Percentiles rank a stretch among this genome's conserved stretches.
These are phyloP conservation scores for Calamus simplicifolius DNA, from an alignment of 176 grass and related monocot species.

Conservation along the genomic window DNA sequence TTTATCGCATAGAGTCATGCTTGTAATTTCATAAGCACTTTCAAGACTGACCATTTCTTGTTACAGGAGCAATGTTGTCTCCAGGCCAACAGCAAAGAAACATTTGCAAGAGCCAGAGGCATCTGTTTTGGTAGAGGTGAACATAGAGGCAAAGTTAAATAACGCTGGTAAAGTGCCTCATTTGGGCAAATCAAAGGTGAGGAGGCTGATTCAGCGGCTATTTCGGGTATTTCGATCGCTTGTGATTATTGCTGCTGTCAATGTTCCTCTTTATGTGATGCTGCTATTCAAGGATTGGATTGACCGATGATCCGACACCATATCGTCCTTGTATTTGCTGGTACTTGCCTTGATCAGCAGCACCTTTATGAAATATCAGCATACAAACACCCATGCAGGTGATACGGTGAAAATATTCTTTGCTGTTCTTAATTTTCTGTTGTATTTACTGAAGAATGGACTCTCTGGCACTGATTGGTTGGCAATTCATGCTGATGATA, in stretches of 20 bases:
- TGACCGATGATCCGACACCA: conserved; percentile 33
- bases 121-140: conserved; percentile 59
- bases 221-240: conserved; percentile 71
- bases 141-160: conserved; percentile 35
- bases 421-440: no score
- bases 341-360: no score
- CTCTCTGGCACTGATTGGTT: no score
- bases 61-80: conserved; percentile 62
- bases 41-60: neutral
- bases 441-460: no score
- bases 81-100: conserved; percentile 63
- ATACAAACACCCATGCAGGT: no score
- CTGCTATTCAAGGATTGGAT: conserved; percentile 96
- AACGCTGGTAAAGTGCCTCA: conserved; percentile 40
- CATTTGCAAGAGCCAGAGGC: conserved; percentile 40
- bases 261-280: conserved; percentile 97
- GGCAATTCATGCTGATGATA: no score
- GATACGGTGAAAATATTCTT: no score
- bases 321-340: no score
- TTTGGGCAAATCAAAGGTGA: conserved; percentile 40
- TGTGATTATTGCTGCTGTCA: conserved; percentile 56
- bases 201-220: conserved; percentile 52
- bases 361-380: no score
- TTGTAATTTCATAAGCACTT: conserved; percentile 8
- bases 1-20: neutral